These are phyloP conservation scores for Neofusicoccum kwambonambiense DNA, from an alignment of 2,329 filamentous ascomycete genomes.

Conservation along the genomic window DNA sequence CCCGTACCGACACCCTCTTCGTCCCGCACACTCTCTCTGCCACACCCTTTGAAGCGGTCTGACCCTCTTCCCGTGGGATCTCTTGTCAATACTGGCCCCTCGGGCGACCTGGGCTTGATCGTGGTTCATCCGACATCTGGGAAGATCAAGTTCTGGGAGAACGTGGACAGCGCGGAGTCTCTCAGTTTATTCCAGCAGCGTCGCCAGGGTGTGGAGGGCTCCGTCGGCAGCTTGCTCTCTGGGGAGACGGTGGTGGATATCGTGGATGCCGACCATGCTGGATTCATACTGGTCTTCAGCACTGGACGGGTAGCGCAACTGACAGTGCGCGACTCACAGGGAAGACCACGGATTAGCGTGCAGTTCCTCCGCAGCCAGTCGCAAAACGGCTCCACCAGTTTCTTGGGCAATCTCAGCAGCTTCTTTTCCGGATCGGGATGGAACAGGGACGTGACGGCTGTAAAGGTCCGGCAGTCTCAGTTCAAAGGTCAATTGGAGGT, in stretches of 20 bases:
- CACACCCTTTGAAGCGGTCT: conserved; percentile 65
- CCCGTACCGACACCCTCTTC: conserved; percentile 67
- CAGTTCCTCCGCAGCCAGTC: conserved; percentile 67
- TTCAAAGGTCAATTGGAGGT: conserved; percentile 82
- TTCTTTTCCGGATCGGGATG: conserved; percentile 68
- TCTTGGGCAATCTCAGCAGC: conserved; percentile 79
- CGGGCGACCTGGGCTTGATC: conserved; percentile 79
- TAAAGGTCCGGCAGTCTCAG: conserved; percentile 69
- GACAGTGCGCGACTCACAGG: conserved; percentile 80
- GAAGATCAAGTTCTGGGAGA: conserved; percentile 92
- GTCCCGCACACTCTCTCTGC: conserved; percentile 76
- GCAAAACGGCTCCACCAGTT: conserved; percentile 54
- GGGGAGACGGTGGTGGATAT: conserved; percentile 77
- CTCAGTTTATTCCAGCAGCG: conserved; percentile 81
- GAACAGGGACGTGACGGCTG: conserved; percentile 76
- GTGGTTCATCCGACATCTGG: conserved; percentile 81
- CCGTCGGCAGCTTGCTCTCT: conserved; percentile 69
- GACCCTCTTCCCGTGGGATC: conserved; percentile 80
- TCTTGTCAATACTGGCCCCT: conserved; percentile 75
- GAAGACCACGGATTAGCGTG: conserved; percentile 75
- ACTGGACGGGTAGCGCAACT: conserved; percentile 85
- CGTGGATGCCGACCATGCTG: conserved; percentile 79
- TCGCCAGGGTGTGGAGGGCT: conserved; percentile 73
- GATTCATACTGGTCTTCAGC: conserved; percentile 81
- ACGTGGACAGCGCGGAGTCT: conserved; percentile 82